phyloP scores from a whole-genome alignment of 129 eudicot species.

The Calendula officinalis region DNA sequence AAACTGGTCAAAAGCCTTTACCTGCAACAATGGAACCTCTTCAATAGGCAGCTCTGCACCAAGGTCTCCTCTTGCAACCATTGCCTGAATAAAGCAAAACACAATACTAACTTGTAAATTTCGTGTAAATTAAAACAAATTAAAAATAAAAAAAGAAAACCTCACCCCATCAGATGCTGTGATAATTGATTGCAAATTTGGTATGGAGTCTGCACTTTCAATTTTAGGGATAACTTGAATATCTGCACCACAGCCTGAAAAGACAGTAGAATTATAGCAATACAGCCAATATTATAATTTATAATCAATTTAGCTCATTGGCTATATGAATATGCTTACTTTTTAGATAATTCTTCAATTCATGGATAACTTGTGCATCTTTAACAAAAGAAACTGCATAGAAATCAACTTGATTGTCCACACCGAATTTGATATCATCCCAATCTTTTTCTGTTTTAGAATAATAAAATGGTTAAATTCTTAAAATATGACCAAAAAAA shows the following conservation, averaged over 20 bases:
- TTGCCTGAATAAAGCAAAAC: constrained; percentile 52
- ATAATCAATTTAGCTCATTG: background rate
- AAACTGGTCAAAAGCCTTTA: constrained; percentile 25
- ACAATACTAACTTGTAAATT: constrained; percentile 2
- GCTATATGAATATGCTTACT: constrained; percentile 39
- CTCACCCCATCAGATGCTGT: constrained; percentile 97
- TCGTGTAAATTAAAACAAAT: background rate
- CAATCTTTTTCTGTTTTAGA: constrained; percentile 83
- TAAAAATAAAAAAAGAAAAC: background rate
- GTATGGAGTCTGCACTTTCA: constrained; percentile 97
- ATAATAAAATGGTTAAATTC: constrained; percentile 13
- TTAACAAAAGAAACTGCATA: constrained; percentile 98
- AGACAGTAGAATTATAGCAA: constrained; percentile 20
- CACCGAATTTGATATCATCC: constrained; percentile 99
- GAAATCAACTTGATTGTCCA: constrained; percentile 94
- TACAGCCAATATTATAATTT: background rate
- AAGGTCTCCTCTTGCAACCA: constrained; percentile 99
- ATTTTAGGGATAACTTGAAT: constrained; percentile 93
- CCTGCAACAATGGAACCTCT: constrained; percentile 99
- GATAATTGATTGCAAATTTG: constrained; percentile 89
- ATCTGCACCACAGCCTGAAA: constrained; percentile 83
- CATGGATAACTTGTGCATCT: constrained; percentile 95
- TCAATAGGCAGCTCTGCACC: constrained; percentile 97
- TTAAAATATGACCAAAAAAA: background rate
- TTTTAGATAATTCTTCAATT: constrained; percentile 83